These are phyloP conservation scores for Suillus sp. DNA, from an alignment of 768 basidiomycete genomes.

Conservation along the genomic window DNA sequence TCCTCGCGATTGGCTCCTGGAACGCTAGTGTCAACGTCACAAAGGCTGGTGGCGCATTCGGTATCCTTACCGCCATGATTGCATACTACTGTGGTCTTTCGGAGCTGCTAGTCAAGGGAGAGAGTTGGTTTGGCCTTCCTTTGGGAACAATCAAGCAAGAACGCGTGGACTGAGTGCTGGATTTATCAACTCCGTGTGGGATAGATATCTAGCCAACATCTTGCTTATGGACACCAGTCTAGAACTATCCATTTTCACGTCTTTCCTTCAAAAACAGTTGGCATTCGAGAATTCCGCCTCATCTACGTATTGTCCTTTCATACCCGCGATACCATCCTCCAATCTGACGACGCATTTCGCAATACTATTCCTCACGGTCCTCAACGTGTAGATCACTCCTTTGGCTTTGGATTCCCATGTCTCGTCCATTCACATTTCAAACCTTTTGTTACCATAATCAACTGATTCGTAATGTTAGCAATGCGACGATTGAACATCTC, in stretches of 20 bases:
- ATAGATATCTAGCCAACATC: neutral
- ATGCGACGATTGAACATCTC: neutral
- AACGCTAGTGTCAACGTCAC: conserved; percentile 20
- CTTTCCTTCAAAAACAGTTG: conserved; percentile 10
- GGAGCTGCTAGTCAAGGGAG: conserved; percentile 41
- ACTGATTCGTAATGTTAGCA: neutral
- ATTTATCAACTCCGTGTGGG: neutral
- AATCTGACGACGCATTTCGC: neutral
- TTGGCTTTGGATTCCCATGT: neutral
- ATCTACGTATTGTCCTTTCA: neutral
- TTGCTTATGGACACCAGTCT: neutral
- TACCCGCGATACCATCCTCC: conserved; percentile 2
- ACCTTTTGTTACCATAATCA: neutral
- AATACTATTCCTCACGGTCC: neutral
- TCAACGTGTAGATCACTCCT: conserved; percentile 4
- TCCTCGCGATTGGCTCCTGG: conserved; percentile 46
- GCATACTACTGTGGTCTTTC: conserved; percentile 50
- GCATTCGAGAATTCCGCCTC: neutral
- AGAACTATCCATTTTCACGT: neutral
- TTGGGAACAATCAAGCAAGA: conserved; percentile 32
- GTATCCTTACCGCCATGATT: conserved; percentile 47
- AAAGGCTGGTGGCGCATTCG: conserved; percentile 48
- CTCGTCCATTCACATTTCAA: neutral
- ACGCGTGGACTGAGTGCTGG: neutral
- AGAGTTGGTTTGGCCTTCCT: conserved; percentile 44